Base-by-base conservation (phyloP, 331 rosid species). In the Spiraea crenata region DNA sequence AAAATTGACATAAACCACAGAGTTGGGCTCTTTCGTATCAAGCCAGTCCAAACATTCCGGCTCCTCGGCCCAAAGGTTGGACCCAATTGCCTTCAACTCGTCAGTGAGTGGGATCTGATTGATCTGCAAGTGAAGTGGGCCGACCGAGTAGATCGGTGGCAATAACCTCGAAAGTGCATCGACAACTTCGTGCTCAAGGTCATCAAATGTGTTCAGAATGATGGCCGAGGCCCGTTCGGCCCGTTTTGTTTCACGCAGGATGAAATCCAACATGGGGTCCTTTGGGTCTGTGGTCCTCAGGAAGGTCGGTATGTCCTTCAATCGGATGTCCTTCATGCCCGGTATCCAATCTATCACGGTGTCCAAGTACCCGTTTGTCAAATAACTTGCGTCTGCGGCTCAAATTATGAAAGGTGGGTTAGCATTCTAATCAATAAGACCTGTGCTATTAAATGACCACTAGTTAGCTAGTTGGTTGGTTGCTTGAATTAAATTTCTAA, bases 31-130 rank as follows among this genome's bases (percentile, higher is more conserved):
- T 41, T 69, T 69, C 0, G 57, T 13, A 44, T 73, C 73, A 5
- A 81, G 82, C 85, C 85, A 81, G 0, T 77, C 45, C 0, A 72
- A 55, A 25, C 82, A 81, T 0, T 41, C 5, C 2, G 20, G 0
- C 3, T 81, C 79, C 4, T 81, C 85, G 6, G 70, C 73, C 85
- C 85, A 81, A 17, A 76, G 56, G 44, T 73, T 81, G 6, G 76
- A 68, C 1, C 78, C 70, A 10, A 81, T 58, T 0, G 39, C 49
- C 1, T 63, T 68, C 45, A 68, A 20, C 25, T 67, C 42, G 0
- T 17, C 0, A 14, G 68, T 3, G 0, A 3, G 5, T 2, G 64
- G 12, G 46, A 73, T 15, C 7, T 62, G 79, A 13, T 20, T 3
- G 11, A 54, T 3, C n/a, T 60, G 63, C 1, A 71, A 40, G 0